phyloP scores from a whole-genome alignment of 2,329 filamentous ascomycete species.

The Huntiella savannae region DNA sequence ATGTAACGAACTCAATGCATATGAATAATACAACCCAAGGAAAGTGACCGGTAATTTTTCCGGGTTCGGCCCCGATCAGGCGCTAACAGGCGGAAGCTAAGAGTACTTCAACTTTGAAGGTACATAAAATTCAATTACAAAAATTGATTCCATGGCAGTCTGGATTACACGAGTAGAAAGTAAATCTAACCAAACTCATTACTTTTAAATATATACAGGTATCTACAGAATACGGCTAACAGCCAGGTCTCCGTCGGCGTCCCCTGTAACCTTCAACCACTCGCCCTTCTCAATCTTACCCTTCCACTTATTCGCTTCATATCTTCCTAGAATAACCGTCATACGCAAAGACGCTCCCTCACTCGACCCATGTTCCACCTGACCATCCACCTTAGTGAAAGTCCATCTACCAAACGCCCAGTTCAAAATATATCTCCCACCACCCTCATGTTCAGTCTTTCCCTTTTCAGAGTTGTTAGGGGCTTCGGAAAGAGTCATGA shows the following conservation, averaged over 20 bases:
- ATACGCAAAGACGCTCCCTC: conserved; percentile 41
- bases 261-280: conserved; percentile 30
- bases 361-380: conserved; percentile 34
- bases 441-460: conserved; percentile 16
- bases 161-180: no score
- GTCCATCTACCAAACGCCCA: conserved; percentile 97
- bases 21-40: no score
- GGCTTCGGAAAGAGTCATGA: conserved; percentile 28
- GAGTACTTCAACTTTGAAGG: no score
- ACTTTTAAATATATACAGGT: no score
- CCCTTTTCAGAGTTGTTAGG: conserved; percentile 34
- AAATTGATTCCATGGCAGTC: no score
- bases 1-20: no score
- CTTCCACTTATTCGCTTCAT: conserved; percentile 59
- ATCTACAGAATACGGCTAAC: conserved; percentile 31
- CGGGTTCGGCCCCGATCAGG: no score
- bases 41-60: no score
- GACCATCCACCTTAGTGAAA: conserved; percentile 42
- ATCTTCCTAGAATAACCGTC: conserved; percentile 56
- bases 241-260: conserved; percentile 27
- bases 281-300: conserved; percentile 46
- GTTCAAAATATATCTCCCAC: conserved; percentile 70
- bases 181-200: no score
- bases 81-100: no score
- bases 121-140: no score